Conservation (phyloP, 1,139 yeast species). For the Diutina rugosa region DNA sequence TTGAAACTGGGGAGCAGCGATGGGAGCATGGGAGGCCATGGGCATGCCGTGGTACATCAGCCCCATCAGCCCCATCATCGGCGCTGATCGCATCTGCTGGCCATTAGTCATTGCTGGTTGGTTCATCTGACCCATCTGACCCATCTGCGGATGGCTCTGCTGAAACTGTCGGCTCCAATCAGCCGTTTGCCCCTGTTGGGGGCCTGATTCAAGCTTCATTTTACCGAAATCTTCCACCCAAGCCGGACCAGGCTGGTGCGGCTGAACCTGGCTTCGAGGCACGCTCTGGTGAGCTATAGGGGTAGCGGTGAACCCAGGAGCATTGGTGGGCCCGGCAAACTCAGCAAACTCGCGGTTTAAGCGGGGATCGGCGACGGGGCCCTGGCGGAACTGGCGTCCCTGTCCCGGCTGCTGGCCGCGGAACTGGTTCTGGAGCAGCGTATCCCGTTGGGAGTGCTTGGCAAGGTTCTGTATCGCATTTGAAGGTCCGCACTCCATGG, state of each 20-base stretch:
- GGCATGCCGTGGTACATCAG: not conserved
- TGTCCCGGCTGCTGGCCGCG: not conserved
- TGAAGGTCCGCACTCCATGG: conserved; percentile 1
- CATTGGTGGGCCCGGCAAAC: not conserved
- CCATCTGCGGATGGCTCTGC: not conserved
- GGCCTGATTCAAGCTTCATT: not conserved
- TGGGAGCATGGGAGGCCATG: not conserved
- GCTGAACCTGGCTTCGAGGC: not conserved
- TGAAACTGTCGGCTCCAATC: not conserved
- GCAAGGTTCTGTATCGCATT: not conserved
- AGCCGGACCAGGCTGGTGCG: not conserved
- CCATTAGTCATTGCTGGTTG: not conserved
- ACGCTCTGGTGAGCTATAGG: not conserved
- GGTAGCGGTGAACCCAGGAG: not conserved
- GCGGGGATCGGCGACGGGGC: not conserved
- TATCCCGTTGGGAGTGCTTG: conserved; percentile 1
- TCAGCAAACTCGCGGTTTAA: conserved; percentile 1
- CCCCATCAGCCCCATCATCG: not conserved
- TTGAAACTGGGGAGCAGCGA: not conserved
- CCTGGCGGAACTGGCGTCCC: not conserved
- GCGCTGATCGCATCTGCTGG: not conserved
- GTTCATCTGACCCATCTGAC: not conserved
- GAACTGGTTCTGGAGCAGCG: not conserved
- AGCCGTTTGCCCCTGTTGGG: not conserved
- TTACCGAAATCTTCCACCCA: conserved; percentile 1